These are phyloP conservation scores for Volvox africanus DNA, from an alignment of 139 green algal genomes.

Conservation along the genomic window DNA sequence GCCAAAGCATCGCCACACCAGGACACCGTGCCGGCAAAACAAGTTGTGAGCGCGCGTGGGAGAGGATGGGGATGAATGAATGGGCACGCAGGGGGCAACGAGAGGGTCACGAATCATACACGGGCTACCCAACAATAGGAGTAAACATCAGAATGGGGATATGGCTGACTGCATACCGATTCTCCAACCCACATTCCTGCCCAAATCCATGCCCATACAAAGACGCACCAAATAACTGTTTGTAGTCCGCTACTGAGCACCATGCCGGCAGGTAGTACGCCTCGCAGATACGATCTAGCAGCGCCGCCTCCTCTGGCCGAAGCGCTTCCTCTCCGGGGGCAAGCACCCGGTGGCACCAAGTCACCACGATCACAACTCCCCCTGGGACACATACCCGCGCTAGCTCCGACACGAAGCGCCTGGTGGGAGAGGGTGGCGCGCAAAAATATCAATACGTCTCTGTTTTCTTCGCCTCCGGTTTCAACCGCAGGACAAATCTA, in stretches of 20 bases:
- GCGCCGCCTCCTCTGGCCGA: slow-evolving; percentile 65
- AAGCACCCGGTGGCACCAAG: slow-evolving; percentile 89
- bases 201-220: neutral
- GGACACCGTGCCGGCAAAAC: too few species aligned
- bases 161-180: too few species aligned
- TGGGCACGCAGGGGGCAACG: neutral
- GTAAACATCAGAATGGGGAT: too few species aligned
- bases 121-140: too few species aligned
- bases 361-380: slow-evolving; percentile 88
- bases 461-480: too few species aligned
- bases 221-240: slow-evolving; percentile 72
- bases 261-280: slow-evolving; percentile 98
- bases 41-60: neutral
- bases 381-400: slow-evolving; percentile 89
- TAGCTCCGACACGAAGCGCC: slow-evolving; percentile 95
- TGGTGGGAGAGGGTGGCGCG: slow-evolving; percentile 27
- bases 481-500: too few species aligned
- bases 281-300: slow-evolving; percentile 95
- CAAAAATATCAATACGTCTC: too few species aligned
- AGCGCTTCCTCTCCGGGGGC: slow-evolving; percentile 63
- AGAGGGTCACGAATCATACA: neutral
- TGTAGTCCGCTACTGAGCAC: slow-evolving; percentile 94
- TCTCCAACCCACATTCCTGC: too few species aligned
- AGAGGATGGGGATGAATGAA: neutral
- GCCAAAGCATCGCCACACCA: too few species aligned